Evolutionary conservation across 768 basidiomycete species (phyloP), one percentile per base, ranked within the genome.

Genomic region (Rhodotorula kratochvilovae): DNA sequence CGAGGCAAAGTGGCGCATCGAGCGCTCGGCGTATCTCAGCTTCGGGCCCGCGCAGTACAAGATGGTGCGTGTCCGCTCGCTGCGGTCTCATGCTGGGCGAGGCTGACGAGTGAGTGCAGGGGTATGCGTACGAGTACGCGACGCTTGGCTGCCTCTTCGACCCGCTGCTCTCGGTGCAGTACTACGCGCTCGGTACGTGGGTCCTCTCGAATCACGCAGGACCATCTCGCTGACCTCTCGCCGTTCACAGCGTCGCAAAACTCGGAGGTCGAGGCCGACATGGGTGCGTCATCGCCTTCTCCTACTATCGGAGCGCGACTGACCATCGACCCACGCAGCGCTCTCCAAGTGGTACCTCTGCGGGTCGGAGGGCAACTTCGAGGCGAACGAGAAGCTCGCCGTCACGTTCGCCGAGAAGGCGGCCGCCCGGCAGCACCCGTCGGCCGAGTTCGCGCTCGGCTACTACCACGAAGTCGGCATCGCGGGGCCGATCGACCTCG

Each of bases 281-380:
- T 97, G 92, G 94, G 75, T 72, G 45, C 61, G 74, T 36, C 2
- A 36, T 23, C n/a, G 33, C 55, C 25, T 45, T 29, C 12, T 5
- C 29, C 48, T 15, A 5, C 10, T 4, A 6, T 27, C 21, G 6
- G 16, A 16, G 33, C 25, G 11, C 12, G 8, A 27, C 64, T 66
- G 43, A 54, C 39, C 43, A 36, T 50, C 11, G n/a, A 33, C 21
- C 21, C 31, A 59, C 67, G 13, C 39, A 59, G 58, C 92, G 5
- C 84, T 97, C 63, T 88, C 87, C 80, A 97, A 96, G 81, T 98
- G 95, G 94, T 97, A 96, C 83, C 82, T 98, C 60, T 94, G 92
- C 78, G 94, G 94, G 7, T 87, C 88, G 0, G 82, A 83, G 19
- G 81, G 79, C 10, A 78, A 79, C n/a, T 76, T 76, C 43, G 76